Base-by-base conservation (phyloP, 176 grass and related monocot species). In the Musa itinerans region DNA sequence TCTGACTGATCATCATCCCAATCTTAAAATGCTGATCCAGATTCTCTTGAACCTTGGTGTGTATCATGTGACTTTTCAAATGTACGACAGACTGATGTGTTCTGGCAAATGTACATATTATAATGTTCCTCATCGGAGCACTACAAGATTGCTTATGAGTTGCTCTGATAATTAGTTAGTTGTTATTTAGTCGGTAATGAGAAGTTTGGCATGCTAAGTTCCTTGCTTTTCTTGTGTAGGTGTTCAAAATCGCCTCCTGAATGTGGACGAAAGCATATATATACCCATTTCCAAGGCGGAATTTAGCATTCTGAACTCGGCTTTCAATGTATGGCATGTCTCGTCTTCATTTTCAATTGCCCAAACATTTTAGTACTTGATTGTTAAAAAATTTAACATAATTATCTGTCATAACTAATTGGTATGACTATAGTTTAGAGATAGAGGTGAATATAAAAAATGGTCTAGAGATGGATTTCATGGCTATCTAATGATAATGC, bases 181-280 rank as follows among this genome's bases (percentile, higher is more conserved):
- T 21, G 25, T 26, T 63, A 19, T 68, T 22, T 27, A 2, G 3
- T 29, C 2, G 10, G 50, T n/a, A 23, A 65, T 2, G 52, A 54
- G 6, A 58, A 81, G 57, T 69, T 82, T 15, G 53, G 50, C 70
- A 71, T 71, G 23, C 53, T 34, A 63, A 34, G 72, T 26, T 58
- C 12, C 65, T 68, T 16, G 53, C 77, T 61, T 52, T 11, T 72
- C 76, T 51, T 22, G 76, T 50, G n/a, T 54, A 98, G 95, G 88
- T 84, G 95, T 98, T 85, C 86, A 91, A 67, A 93, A 98, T 65
- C 86, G 82, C 77, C 86, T 98, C 52, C 77, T 87, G 61, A 93
- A 93, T 11, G 69, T 93, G 77, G 90, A 98, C 80, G 90, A 98
- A 78, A 93, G 79, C 86, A 93, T 98, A 74, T 91, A 93, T 72